phyloP scores from a whole-genome alignment of 768 basidiomycete genomes.

The Lactarius tabidus region DNA sequence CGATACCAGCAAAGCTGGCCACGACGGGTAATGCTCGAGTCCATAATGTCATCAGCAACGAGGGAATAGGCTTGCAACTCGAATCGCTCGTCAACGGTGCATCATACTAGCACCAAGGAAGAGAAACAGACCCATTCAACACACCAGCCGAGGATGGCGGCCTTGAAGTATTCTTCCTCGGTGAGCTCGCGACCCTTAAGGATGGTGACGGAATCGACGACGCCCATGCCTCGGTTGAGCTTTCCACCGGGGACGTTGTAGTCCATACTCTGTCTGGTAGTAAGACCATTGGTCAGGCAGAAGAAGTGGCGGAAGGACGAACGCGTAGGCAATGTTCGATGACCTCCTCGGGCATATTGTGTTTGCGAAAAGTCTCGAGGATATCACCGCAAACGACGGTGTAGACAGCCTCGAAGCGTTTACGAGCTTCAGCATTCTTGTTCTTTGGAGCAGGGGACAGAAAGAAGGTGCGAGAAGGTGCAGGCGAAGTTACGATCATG shows the following conservation, averaged over 20 bases:
- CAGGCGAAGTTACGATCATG: too few relatives aligned
- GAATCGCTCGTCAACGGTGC: not conserved
- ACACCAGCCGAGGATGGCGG: constrained; percentile 91
- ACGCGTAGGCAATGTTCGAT: constrained; percentile 82
- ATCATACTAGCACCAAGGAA: not conserved
- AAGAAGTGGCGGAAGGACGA: constrained; percentile 29
- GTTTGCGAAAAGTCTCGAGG: constrained; percentile 55
- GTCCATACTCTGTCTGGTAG: constrained; percentile 61
- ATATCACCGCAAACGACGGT: constrained; percentile 72
- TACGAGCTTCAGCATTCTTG: constrained; percentile 35
- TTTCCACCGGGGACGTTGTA: constrained; percentile 97
- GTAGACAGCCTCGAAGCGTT: constrained; percentile 71
- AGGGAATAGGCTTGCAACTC: constrained; percentile 98
- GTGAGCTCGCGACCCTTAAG: constrained; percentile 63
- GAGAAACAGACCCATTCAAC: constrained; percentile 74
- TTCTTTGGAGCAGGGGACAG: constrained; percentile 1
- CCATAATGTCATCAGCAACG: constrained; percentile 98
- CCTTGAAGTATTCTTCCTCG: constrained; percentile 84
- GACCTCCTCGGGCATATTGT: constrained; percentile 82
- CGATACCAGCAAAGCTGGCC: constrained; percentile 96
- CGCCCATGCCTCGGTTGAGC: constrained; percentile 94
- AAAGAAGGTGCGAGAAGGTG: too few relatives aligned
- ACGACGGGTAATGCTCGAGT: constrained; percentile 86
- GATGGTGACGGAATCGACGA: constrained; percentile 90
- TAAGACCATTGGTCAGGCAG: not conserved